Evolutionary conservation across 768 basidiomycete genomes (phyloP), one percentile per base, ranked within the genome.

Genomic region (Phaeotremella fagi): DNA sequence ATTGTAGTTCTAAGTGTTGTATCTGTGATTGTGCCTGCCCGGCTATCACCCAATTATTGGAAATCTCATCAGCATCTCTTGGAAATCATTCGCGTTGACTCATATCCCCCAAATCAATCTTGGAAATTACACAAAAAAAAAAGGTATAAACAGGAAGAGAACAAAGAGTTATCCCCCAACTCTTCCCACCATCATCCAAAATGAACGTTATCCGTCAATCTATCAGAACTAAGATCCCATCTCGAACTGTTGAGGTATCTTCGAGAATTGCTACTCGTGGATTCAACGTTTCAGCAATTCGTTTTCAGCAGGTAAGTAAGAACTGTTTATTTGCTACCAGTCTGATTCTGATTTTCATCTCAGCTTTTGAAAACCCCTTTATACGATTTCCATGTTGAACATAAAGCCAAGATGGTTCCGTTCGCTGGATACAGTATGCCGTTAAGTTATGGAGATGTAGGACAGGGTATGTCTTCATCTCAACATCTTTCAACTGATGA

Each of bases 381-480:
- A 3, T 90, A 92, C 64, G 88, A 91, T 68, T 92, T 91, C 70
- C 92, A 99, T 71, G 71, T 88, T 42, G 72, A 59, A 22, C 52
- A 83, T 56, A 79, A 87, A 72, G 94, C 86, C 1, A 92, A 92
- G 75, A 91, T 98, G 89, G 90, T 95, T 0, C 85, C 89, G 0
- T 99, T 97, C 74, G 95, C 90, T 2, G 94, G 94, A 4, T 98
- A 84, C 75, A 82, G 83, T 3, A 99, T 99, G 94, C 95, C 94
- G 0, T 79, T 99, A 38, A 74, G 81, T 2, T 99, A 97, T 66
- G 88, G 84, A 3, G 79, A 81, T 26, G 81, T 87, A 44, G 89
- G 89, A 4, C 87, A 89, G 79, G 82, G 87, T 85, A 54, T 55
- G 80, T 70, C 37, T 28, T 22, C 20, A 23, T 31, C 38, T 14